These are phyloP conservation scores for Melaleuca alternifolia DNA, from an alignment of 345 rosid genomes.

Conservation along the genomic window DNA sequence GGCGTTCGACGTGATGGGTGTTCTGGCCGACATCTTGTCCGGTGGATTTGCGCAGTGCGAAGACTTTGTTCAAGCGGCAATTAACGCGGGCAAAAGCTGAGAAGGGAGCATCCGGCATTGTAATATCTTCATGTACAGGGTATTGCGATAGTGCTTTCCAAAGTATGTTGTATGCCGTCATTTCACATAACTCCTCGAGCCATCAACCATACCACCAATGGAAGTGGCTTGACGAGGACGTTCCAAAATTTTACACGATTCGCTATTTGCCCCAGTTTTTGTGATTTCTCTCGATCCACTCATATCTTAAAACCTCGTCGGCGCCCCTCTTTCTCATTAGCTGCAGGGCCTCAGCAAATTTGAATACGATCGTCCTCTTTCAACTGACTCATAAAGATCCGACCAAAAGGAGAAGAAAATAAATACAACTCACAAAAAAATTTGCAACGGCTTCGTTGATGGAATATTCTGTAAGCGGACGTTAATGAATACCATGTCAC, in stretches of 20 bases:
- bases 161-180: background rate
- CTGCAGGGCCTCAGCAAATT: background rate
- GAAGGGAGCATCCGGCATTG: background rate
- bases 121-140: background rate
- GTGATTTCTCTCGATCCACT: background rate
- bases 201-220: background rate
- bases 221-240: background rate
- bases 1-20: constrained; percentile 79
- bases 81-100: constrained; percentile 51
- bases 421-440: background rate
- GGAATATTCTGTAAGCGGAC: background rate
- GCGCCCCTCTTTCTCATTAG: background rate
- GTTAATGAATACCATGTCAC: too few species aligned
- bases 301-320: background rate
- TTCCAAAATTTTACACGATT: background rate
- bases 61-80: constrained; percentile 70
- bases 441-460: background rate
- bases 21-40: constrained; percentile 62
- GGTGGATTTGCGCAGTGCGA: constrained; percentile 57
- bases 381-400: background rate
- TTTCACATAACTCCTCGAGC: background rate
- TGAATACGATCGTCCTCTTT: background rate
- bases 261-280: background rate
- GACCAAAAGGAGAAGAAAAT: too few species aligned
- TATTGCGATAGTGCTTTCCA: background rate